Evolutionary conservation across 2,329 filamentous ascomycete species (phyloP).

Genomic region (Trichoderma aggressivum): DNA sequence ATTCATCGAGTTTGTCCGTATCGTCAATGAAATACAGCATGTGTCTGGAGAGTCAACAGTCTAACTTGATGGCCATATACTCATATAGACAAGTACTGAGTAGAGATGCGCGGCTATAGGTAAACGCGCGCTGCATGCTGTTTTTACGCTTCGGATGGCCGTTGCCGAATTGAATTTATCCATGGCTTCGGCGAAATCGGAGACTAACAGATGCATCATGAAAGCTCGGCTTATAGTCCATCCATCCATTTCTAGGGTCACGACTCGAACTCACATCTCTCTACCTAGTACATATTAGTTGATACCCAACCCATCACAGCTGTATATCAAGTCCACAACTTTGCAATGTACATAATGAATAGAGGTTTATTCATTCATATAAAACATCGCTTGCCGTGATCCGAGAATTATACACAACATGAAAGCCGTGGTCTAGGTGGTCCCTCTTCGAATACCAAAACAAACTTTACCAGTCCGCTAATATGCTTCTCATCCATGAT

Average conservation of each 20-base stretch:
- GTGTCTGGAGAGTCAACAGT: neutral
- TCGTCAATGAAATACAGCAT: neutral
- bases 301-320: neutral
- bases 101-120: neutral
- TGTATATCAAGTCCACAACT: neutral
- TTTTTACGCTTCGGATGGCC: neutral
- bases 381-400: neutral
- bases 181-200: neutral
- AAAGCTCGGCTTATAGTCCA: neutral
- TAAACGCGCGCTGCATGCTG: neutral
- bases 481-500: neutral
- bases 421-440: neutral
- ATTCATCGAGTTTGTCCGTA: fast-evolving
- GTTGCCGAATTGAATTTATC: neutral
- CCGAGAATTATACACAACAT: neutral
- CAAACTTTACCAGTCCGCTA: neutral
- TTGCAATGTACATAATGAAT: neutral
- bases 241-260: neutral
- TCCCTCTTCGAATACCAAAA: neutral
- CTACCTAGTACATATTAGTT: neutral
- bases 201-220: neutral
- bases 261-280: neutral
- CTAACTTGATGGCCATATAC: neutral
- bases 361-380: neutral
- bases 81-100: neutral